Percentiles rank a stretch among this genome's conserved stretches.
These are phyloP conservation scores for Septoria petroselini DNA, from an alignment of 2,329 filamentous ascomycete genomes.

Conservation along the genomic window DNA sequence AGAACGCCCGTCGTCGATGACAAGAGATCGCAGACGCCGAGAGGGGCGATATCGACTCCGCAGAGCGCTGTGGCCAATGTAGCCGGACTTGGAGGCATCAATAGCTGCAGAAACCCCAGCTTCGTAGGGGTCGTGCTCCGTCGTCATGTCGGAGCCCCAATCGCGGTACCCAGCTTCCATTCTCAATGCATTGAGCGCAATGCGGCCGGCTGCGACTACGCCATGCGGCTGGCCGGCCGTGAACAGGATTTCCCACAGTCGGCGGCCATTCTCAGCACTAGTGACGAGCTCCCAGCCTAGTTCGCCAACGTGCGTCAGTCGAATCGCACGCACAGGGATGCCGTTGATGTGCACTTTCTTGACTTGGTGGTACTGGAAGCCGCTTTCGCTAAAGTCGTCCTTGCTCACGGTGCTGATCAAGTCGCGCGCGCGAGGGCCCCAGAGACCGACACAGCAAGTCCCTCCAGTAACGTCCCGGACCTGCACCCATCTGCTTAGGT, in stretches of 20 bases:
- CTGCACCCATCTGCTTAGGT: slow-evolving; percentile 41
- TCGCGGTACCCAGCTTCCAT: slow-evolving; percentile 59
- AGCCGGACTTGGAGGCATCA: slow-evolving; percentile 48
- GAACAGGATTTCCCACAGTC: slow-evolving; percentile 59
- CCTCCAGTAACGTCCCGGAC: slow-evolving; percentile 59
- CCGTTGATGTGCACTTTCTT: slow-evolving; percentile 52
- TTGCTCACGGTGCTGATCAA: slow-evolving; percentile 49
- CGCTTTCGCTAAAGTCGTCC: slow-evolving; percentile 48
- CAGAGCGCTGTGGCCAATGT: slow-evolving; percentile 53
- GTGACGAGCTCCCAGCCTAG: slow-evolving; percentile 62
- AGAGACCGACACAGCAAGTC: slow-evolving; percentile 61
- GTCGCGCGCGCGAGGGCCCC: slow-evolving; percentile 57
- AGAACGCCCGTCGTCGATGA: slow-evolving; percentile 55
- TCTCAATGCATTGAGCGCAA: slow-evolving; percentile 57
- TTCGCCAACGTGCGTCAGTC: slow-evolving; percentile 61
- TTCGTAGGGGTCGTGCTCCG: slow-evolving; percentile 60
- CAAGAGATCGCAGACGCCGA: slow-evolving; percentile 50
- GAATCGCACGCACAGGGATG: slow-evolving; percentile 56
- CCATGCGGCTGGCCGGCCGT: slow-evolving; percentile 55
- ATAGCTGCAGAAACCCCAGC: slow-evolving; percentile 55
- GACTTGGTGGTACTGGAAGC: slow-evolving; percentile 51
- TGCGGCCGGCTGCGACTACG: slow-evolving; percentile 57
- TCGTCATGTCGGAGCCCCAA: slow-evolving; percentile 58
- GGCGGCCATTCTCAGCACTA: slow-evolving; percentile 56
- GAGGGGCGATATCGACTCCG: slow-evolving; percentile 39